These are phyloP conservation scores for Pugionium dolabratum DNA, from an alignment of 345 rosid genomes.

Conservation along the genomic window DNA sequence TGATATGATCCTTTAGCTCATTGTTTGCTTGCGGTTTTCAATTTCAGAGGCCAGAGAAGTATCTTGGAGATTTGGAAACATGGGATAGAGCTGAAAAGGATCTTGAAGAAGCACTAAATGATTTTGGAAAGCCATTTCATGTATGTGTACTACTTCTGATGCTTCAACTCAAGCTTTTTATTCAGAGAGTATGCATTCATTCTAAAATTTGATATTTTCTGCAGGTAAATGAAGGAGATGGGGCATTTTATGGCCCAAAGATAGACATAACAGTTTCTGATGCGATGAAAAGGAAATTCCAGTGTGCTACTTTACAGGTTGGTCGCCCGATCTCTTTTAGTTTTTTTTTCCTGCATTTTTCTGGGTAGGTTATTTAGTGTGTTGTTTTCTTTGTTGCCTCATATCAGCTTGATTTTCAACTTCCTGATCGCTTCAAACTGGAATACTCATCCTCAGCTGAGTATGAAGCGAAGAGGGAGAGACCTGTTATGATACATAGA, in stretches of 20 bases:
- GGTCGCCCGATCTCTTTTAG: neutral
- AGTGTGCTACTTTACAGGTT: constrained; percentile 74
- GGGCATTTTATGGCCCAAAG: constrained; percentile 85
- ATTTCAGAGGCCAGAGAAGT: constrained; percentile 52
- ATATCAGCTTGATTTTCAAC: constrained; percentile 30
- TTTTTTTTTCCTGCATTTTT: neutral
- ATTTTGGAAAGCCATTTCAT: constrained; percentile 77
- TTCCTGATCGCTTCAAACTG: constrained; percentile 63
- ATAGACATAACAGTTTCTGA: constrained; percentile 76
- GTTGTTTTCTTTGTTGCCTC: too few species aligned
- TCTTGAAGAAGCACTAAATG: constrained; percentile 65
- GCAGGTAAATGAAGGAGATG: constrained; percentile 79
- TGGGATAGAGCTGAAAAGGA: constrained; percentile 83
- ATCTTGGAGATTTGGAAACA: constrained; percentile 56
- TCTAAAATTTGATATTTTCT: constrained; percentile 9
- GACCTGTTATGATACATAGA: constrained; percentile 83
- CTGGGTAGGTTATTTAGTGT: too few species aligned
- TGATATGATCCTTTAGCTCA: constrained; percentile 8
- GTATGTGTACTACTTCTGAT: constrained; percentile 37
- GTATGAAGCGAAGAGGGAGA: constrained; percentile 72
- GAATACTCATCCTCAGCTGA: constrained; percentile 59
- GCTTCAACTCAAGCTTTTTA: too few species aligned
- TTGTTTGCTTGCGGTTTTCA: neutral
- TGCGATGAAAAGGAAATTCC: too few species aligned
- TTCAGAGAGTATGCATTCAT: constrained; percentile 4